These are phyloP conservation scores for Saturnispora hagleri DNA, from an alignment of 805 yeast species.

Conservation along the genomic window DNA sequence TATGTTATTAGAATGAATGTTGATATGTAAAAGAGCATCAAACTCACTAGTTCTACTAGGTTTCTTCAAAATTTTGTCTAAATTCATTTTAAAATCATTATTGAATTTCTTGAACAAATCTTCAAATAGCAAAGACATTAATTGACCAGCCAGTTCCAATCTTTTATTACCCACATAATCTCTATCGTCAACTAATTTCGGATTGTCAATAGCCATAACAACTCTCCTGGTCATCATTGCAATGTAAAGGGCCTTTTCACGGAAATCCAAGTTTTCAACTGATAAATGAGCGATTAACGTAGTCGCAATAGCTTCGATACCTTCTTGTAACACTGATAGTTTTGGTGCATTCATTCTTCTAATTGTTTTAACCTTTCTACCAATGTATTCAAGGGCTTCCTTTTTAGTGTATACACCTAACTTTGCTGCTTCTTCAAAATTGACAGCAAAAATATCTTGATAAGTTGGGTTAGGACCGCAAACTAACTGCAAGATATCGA, in stretches of 20 bases:
- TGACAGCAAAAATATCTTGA: constrained; percentile 87
- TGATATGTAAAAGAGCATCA: constrained; percentile 83
- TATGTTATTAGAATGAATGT: constrained; percentile 85
- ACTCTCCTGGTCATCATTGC: constrained; percentile 97
- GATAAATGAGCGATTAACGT: constrained; percentile 93
- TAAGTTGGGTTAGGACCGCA: constrained; percentile 84
- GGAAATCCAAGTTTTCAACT: constrained; percentile 71
- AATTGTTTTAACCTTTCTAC: constrained; percentile 84
- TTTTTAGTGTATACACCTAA: constrained; percentile 82
- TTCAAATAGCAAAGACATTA: constrained; percentile 89
- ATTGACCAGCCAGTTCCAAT: constrained; percentile 93
- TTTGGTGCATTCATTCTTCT: constrained; percentile 81
- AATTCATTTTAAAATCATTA: constrained; percentile 85
- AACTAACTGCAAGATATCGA: constrained; percentile 87
- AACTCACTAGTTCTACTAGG: constrained; percentile 93
- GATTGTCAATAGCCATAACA: constrained; percentile 88
- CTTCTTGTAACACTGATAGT: constrained; percentile 78
- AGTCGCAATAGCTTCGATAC: constrained; percentile 92
- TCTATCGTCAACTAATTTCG: constrained; percentile 94
- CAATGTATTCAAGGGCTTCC: constrained; percentile 88
- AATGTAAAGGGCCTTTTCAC: constrained; percentile 88
- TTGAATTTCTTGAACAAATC: constrained; percentile 96
- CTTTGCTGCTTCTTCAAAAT: constrained; percentile 88
- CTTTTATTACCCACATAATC: constrained; percentile 98
- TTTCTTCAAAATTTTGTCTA: constrained; percentile 87